A percentile compares a stretch with the other conserved stretches of the same genome.
phyloP scores from a whole-genome alignment of 164 flowering plant genomes.

The Stephania cephalantha region DNA sequence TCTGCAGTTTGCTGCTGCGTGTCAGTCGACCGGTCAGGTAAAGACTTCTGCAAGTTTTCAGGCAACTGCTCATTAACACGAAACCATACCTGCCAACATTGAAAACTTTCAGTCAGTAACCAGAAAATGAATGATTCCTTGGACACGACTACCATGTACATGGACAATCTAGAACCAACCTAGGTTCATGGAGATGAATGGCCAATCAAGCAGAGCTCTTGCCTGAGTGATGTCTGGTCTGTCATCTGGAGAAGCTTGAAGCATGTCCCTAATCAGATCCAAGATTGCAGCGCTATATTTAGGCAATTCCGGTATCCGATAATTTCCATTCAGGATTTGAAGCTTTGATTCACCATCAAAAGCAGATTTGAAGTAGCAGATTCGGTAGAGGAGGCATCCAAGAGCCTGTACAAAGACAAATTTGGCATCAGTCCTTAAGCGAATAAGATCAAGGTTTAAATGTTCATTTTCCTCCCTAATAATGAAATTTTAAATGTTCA shows the following conservation, averaged over 20 bases:
- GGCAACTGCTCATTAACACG: constrained; percentile 88
- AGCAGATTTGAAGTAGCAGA: constrained; percentile 89
- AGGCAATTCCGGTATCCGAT: constrained; percentile 89
- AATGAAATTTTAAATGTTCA: neutral
- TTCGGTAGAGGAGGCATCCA: constrained; percentile 89
- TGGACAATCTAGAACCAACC: constrained; percentile 83
- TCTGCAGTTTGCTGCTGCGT: constrained; percentile 31
- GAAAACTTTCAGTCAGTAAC: constrained; percentile 24
- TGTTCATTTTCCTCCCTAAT: neutral
- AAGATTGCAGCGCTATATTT: constrained; percentile 59
- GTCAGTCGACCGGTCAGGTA: constrained; percentile 72
- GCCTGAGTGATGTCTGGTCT: constrained; percentile 99
- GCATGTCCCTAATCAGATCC: constrained; percentile 84
- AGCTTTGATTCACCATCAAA: constrained; percentile 99
- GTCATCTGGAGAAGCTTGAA: constrained; percentile 75
- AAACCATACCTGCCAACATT: constrained; percentile 85
- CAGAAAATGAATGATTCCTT: constrained; percentile 21
- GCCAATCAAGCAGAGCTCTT: constrained; percentile 98
- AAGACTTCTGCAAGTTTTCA: constrained; percentile 63
- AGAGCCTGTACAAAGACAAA: constrained; percentile 59
- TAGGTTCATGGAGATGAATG: constrained; percentile 89
- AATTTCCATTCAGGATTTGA: constrained; percentile 91
- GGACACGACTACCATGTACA: constrained; percentile 34
- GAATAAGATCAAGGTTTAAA: neutral
- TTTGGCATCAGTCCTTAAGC: constrained; percentile 6